Conservation (phyloP, 78 protist species). For the slime mould (Dictyostelium discoideum) region dicty_2.7 NC_007091.3:585001-585500, state of each 20-base stretch:
- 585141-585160: slow-evolving; percentile 46
- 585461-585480: background rate
- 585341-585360: slow-evolving; percentile 46
- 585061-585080: slow-evolving; percentile 15
- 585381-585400: slow-evolving; percentile 59
- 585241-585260: slow-evolving; percentile 42
- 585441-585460: background rate
- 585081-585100: background rate
- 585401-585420: background rate
- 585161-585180: slow-evolving; percentile 61
- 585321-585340: slow-evolving; percentile 52
- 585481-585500: slow-evolving; percentile 1
- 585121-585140: background rate
- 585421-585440: background rate
- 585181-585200: slow-evolving; percentile 61
- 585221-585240: slow-evolving; percentile 46
- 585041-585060: background rate
- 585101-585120: background rate
- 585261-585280: background rate
- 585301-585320: slow-evolving; percentile 38
- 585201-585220: slow-evolving; percentile 36
- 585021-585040: background rate
- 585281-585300: slow-evolving; percentile 53
- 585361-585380: slow-evolving; percentile 68
- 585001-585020: background rate